phyloP scores from a whole-genome alignment of 805 yeast genomes.

The Zygoascus tannicola region DNA sequence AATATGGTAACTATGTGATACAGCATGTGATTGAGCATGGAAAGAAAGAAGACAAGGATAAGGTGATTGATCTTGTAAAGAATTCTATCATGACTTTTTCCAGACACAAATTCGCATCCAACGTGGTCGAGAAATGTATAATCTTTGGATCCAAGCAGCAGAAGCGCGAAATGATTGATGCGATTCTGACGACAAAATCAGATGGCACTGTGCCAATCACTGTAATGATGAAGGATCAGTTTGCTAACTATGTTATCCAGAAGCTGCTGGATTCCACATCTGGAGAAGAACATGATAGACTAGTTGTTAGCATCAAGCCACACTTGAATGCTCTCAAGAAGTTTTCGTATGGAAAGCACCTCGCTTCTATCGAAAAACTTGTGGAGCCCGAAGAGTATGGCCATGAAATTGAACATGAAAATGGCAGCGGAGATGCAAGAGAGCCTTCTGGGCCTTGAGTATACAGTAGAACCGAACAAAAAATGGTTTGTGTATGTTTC shows the following conservation, averaged over 20 bases:
- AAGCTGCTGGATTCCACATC: constrained; percentile 78
- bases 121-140: constrained; percentile 92
- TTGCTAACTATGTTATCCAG: constrained; percentile 95
- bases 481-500: not conserved
- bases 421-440: not conserved
- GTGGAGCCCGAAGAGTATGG: constrained; percentile 4
- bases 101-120: constrained; percentile 95
- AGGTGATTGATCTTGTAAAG: constrained; percentile 57
- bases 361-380: constrained; percentile 73
- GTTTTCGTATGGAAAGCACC: constrained; percentile 67
- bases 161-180: constrained; percentile 52
- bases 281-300: constrained; percentile 55
- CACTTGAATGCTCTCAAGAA: constrained; percentile 67
- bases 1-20: constrained; percentile 95
- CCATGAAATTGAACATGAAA: not conserved
- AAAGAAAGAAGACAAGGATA: constrained; percentile 43
- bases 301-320: constrained; percentile 69
- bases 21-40: constrained; percentile 91
- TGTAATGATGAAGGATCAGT: constrained; percentile 94
- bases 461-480: too few relatives aligned
- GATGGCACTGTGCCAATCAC: constrained; percentile 46
- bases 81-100: constrained; percentile 71
- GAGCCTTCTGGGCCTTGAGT: too few relatives aligned
- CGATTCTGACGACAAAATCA: constrained; percentile 34
- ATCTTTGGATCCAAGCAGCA: constrained; percentile 59